phyloP scores from a whole-genome alignment of 495 filamentous ascomycete species.

The Symbiotaphrina buchneri region DNA sequence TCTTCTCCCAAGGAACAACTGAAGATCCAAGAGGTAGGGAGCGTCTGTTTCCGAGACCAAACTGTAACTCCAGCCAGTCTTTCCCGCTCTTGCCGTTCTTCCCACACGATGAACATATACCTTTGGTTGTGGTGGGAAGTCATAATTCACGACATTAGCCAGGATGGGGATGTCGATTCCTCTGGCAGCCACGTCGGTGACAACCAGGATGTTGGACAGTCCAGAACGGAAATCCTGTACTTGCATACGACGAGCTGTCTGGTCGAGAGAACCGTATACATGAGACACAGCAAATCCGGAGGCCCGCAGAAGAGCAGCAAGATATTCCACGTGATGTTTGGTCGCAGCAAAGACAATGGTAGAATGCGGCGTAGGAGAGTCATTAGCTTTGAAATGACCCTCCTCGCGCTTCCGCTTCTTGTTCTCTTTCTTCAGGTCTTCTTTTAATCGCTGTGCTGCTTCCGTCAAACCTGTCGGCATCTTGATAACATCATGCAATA shows the following conservation, averaged over 20 bases:
- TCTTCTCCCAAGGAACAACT: slow-evolving; percentile 71
- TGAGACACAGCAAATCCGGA: slow-evolving; percentile 79
- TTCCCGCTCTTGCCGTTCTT: slow-evolving; percentile 80
- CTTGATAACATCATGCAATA: slow-evolving; percentile 78
- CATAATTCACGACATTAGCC: slow-evolving; percentile 96
- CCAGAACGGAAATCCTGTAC: slow-evolving; percentile 73
- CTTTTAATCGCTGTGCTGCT: slow-evolving; percentile 14
- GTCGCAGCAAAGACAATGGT: slow-evolving; percentile 90
- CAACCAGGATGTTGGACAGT: slow-evolving; percentile 74
- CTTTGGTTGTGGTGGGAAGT: slow-evolving; percentile 92
- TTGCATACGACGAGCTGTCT: slow-evolving; percentile 75
- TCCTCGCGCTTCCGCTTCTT: slow-evolving; percentile 26
- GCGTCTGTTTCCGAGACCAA: slow-evolving; percentile 66
- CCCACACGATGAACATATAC: slow-evolving; percentile 93
- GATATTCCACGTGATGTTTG: slow-evolving; percentile 95
- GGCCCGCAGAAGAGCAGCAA: slow-evolving; percentile 44
- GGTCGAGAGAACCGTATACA: slow-evolving; percentile 82
- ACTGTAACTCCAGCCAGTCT: slow-evolving; percentile 84
- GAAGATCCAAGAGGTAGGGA: slow-evolving; percentile 83
- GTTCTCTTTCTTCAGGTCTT: slow-evolving; percentile 11
- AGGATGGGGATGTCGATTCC: slow-evolving; percentile 95
- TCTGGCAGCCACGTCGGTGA: slow-evolving; percentile 89
- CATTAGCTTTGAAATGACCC: slow-evolving; percentile 19
- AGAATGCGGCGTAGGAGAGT: slow-evolving; percentile 52
- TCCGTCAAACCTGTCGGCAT: slow-evolving; percentile 63